phyloP scores from a whole-genome alignment of 2,329 filamentous ascomycete species.

The Colletotrichum sp. region DNA sequence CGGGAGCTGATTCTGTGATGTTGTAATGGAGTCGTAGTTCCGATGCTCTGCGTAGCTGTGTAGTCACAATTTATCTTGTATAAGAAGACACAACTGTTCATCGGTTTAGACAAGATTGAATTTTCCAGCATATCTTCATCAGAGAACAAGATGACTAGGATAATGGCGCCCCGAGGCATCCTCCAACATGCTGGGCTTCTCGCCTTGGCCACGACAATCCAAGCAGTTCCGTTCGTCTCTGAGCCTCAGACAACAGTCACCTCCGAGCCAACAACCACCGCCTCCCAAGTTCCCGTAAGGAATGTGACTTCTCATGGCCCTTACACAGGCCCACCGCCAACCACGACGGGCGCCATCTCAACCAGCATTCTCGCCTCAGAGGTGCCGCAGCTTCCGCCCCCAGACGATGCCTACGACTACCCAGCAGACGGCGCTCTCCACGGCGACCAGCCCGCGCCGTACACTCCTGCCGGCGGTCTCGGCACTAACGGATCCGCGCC shows the following conservation, averaged over 20 bases:
- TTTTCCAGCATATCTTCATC: neutral
- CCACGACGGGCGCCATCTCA: conserved; percentile 71
- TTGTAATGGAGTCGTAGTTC: neutral
- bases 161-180: conserved; percentile 1
- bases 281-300: conserved; percentile 40
- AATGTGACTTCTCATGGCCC: conserved; percentile 72
- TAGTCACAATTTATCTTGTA: neutral
- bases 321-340: conserved; percentile 65
- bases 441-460: conserved; percentile 71
- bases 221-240: conserved; percentile 38
- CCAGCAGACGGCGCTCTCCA: conserved; percentile 73
- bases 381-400: conserved; percentile 61
- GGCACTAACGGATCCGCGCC: conserved; percentile 80
- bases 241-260: conserved; percentile 37
- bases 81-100: neutral
- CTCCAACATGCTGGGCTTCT: conserved; percentile 18
- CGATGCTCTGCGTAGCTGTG: neutral
- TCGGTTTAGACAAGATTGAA: accelerated
- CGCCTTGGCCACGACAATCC: conserved; percentile 18
- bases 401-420: conserved; percentile 69
- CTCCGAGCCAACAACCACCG: conserved; percentile 29
- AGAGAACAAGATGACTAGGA: neutral
- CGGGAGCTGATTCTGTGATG: neutral
- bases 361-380: conserved; percentile 60
- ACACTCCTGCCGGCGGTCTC: conserved; percentile 72